Evolutionary conservation across 2,329 filamentous ascomycete species (phyloP).

Genomic region (Monilinia fructicola): DNA sequence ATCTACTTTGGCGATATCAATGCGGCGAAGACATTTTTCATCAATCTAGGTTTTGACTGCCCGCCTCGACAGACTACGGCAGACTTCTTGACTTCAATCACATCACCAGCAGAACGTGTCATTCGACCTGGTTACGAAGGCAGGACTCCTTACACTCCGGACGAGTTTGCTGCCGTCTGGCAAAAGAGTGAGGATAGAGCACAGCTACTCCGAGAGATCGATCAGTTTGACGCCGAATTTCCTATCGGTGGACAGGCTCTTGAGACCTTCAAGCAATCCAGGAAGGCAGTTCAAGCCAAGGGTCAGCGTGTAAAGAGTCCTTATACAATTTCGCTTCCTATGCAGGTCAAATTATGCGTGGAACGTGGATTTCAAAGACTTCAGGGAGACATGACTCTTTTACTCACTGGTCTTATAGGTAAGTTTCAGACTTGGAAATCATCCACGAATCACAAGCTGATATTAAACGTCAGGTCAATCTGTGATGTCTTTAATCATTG

Average conservation of each 20-base stretch:
- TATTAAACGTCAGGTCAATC: constrained; percentile 29
- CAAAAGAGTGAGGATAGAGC: constrained; percentile 48
- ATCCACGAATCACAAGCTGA: not conserved
- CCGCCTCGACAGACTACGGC: constrained; percentile 55
- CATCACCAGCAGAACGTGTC: constrained; percentile 57
- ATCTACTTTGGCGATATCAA: constrained; percentile 68
- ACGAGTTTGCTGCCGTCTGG: constrained; percentile 55
- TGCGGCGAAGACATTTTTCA: constrained; percentile 66
- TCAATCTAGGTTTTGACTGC: constrained; percentile 69
- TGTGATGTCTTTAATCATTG: constrained; percentile 62
- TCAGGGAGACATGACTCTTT: constrained; percentile 69
- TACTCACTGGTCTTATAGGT: constrained; percentile 48
- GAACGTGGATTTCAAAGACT: constrained; percentile 78
- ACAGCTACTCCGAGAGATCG: constrained; percentile 49
- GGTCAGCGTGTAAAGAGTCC: constrained; percentile 65
- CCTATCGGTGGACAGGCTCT: constrained; percentile 38
- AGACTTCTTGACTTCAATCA: constrained; percentile 78
- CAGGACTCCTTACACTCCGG: constrained; percentile 53
- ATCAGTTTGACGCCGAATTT: constrained; percentile 50
- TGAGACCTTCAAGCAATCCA: constrained; percentile 45
- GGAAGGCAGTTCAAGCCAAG: constrained; percentile 40
- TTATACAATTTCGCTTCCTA: constrained; percentile 73
- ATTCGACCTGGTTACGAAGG: constrained; percentile 57
- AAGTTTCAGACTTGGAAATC: not conserved
- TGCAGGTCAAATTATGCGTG: constrained; percentile 78